Percentiles rank a stretch among this genome's conserved stretches.
phyloP scores from a whole-genome alignment of 306 rosid genomes.

The Ormosia emarginata region DNA sequence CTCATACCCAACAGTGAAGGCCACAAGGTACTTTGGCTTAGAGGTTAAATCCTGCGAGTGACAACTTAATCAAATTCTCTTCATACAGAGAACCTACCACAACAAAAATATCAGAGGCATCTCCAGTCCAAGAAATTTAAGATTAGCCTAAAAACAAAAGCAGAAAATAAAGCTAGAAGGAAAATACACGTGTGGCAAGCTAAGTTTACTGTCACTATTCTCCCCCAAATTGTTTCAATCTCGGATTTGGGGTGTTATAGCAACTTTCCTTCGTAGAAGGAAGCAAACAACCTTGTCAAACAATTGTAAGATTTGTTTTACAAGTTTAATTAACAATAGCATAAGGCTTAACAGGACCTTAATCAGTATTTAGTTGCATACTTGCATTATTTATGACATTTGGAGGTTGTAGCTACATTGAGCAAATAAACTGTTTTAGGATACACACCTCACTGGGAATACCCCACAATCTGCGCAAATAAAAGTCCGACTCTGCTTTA shows the following conservation, averaged over 20 bases:
- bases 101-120: neutral
- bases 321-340: neutral
- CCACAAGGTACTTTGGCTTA: slow-evolving; percentile 85
- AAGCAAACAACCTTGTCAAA: slow-evolving; percentile 4
- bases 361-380: neutral
- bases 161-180: slow-evolving; percentile 20
- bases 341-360: neutral
- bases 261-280: neutral
- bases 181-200: slow-evolving; percentile 15
- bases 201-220: neutral
- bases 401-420: neutral
- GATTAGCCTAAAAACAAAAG: slow-evolving; percentile 3
- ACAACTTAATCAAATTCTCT: slow-evolving; percentile 32
- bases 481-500: slow-evolving; percentile 76
- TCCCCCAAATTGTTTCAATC: neutral
- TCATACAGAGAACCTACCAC: neutral
- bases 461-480: slow-evolving; percentile 95
- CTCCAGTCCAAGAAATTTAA: slow-evolving; percentile 5
- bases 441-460: slow-evolving; percentile 78
- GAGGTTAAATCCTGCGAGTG: slow-evolving; percentile 76
- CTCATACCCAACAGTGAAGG: slow-evolving; percentile 88
- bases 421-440: neutral
- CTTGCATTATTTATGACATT: neutral
- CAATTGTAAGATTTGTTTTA: neutral
- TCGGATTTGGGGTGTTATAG: neutral